Base-by-base conservation (phyloP, 2,329 filamentous ascomycete genomes). In the Xylaria digitata region DNA sequence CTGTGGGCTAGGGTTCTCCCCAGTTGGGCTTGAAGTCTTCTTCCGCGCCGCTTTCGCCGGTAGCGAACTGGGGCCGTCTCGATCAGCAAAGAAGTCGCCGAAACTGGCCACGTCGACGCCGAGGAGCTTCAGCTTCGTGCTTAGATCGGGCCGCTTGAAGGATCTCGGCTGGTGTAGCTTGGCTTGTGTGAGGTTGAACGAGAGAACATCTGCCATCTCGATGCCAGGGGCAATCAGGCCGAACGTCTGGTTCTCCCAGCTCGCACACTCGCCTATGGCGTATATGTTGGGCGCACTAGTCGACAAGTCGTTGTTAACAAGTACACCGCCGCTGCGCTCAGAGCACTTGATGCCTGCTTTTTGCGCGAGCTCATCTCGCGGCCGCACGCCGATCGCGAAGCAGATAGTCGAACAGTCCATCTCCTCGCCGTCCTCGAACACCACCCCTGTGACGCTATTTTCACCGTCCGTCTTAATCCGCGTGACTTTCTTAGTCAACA, bases 81-180 rank as follows among this genome's bases (percentile, higher is more conserved):
- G 84, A 73, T 97, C 94, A 0, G 94, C 94, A 71, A 97, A 97
- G 82, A 94, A 97, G 77, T 97, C 94, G 0, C 94, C 94, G 76
- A 97, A 97, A 75, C 92, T 96, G 19, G 94, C 94, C 4, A 97
- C 94, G 71, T 97, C 92, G 8, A 97, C 93, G 0, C 94, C 94
- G 0, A 97, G 84, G 0, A 97, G 83, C 82, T 97, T 97, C 34
- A 97, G 82, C 77, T 97, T 97, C 0, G 94, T 97, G 82, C 94
- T 97, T 46, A 97, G 83, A 77, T 97, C 93, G 0, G 94, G 94
- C 4, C 90, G 83, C 78, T 92, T 93, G 83, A 96, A 97, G 34
- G 82, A 83, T 37, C 91, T 84, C 1, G 87, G 87, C 6, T 87
- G 79, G 76, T 95, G 91, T 1, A 88, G 85, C 75, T 91, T 90